Conservation (phyloP, 2,329 filamentous ascomycete species). For the Arthroderma sp. region DNA sequence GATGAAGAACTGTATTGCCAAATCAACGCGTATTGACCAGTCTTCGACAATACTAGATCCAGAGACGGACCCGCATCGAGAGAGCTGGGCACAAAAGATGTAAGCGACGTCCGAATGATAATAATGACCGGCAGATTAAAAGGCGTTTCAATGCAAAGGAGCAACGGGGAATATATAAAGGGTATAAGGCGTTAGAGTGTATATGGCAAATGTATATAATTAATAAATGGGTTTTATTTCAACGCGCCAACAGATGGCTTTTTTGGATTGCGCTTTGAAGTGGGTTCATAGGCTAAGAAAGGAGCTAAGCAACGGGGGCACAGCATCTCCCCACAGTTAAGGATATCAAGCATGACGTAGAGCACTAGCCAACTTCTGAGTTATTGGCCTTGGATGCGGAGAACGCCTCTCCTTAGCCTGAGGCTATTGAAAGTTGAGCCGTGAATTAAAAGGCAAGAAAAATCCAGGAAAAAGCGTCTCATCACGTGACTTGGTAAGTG, state of each 20-base stretch:
- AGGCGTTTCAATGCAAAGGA: background rate
- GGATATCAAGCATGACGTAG: no score
- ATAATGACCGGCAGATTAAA: background rate
- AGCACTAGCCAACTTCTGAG: no score
- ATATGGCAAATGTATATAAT: background rate
- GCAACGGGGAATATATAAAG: background rate
- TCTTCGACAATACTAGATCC: constrained; percentile 1
- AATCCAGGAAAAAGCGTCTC: no score
- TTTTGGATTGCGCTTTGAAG: no score
- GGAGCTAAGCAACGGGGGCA: no score
- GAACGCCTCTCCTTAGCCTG: no score
- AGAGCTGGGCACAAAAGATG: constrained; percentile 1
- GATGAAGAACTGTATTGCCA: background rate
- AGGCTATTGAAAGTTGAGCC: no score
- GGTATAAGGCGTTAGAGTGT: background rate
- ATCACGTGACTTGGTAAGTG: background rate
- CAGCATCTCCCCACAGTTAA: no score
- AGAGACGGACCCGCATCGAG: background rate
- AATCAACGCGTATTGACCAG: constrained; percentile 1
- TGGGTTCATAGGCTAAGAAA: no score
- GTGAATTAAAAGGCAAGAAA: no score
- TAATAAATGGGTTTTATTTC: background rate
- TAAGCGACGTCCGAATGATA: background rate
- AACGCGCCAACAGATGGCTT: background rate
- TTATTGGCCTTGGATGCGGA: no score